Evolutionary conservation across 192 early-diverging fungal species (phyloP), one percentile per base, ranked within the genome.

Genomic region (Geranomyces variabilis): DNA sequence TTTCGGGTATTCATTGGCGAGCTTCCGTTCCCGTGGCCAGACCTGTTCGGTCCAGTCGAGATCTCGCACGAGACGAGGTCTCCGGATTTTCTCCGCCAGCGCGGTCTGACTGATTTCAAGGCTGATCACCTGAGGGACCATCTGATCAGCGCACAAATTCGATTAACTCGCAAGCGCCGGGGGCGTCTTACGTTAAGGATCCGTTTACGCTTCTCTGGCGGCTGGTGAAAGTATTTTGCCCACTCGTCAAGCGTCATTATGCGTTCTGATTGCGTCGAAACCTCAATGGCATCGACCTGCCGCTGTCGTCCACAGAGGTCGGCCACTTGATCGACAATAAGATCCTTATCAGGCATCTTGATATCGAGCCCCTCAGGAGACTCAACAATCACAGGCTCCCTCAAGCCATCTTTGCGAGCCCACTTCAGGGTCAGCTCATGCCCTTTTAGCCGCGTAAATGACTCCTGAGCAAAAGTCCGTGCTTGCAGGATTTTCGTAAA

Each of bases 251-350:
- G 73, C 8, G 90, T 91, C 94, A 89, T 90, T 17, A 79, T 77
- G 33, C 84, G 80, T 65, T 93, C 92, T 15, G 88, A 84, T 75
- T 97, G 95, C 0, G 95, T 92, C n/a, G 93, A 77, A 13, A 97
- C 95, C 75, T 97, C 91, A 84, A 95, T 92, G 9, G 93, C 93
- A 46, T 94, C 93, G 1, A 95, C 88, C 81, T 84, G n/a, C 74
- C 85, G 43, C 91, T 86, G 15, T 79, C 70, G 10, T 91, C 89
- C 83, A 61, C 80, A 84, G 34, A 78, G 33, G 44, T 84, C 77
- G 5, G 80, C 80, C 15, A 81, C 79, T 67, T 84, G 59, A 29
- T 67, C 55, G n/a, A 72, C 91, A 17, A 90, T 89, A 2, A 90
- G 78, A 5, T 66, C 61, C 0, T 47, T 47, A 6, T 75, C 68